phyloP scores from a whole-genome alignment of 257 asterid species.

The Solanum gracilifrons region DNA sequence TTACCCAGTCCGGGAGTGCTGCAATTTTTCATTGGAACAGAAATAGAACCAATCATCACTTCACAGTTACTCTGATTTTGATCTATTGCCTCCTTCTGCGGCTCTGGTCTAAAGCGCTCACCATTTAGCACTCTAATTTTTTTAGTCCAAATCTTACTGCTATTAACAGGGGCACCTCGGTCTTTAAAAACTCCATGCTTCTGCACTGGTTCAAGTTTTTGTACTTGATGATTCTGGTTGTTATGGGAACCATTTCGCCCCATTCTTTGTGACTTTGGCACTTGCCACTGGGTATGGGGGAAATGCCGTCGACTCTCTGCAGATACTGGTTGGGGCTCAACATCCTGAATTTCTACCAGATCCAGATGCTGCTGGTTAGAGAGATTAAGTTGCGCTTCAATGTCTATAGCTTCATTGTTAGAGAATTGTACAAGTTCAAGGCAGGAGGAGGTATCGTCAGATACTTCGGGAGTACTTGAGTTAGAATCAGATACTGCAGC shows the following conservation, averaged over 20 bases:
- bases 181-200: constrained; percentile 44
- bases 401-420: constrained; percentile 26
- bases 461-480: constrained; percentile 24
- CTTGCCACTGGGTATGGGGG: constrained; percentile 36
- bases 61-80: constrained; percentile 36
- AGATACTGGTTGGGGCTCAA: constrained; percentile 22
- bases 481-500: constrained; percentile 22
- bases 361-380: constrained; percentile 24
- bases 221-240: constrained; percentile 32
- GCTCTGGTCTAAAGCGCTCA: constrained; percentile 19
- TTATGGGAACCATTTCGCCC: constrained; percentile 36
- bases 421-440: constrained; percentile 26
- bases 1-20: constrained; percentile 15
- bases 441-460: constrained; percentile 15
- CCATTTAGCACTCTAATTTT: constrained; percentile 38
- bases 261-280: constrained; percentile 39
- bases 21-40: constrained; percentile 36
- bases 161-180: constrained; percentile 18
- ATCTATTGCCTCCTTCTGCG: constrained; percentile 18
- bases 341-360: constrained; percentile 24
- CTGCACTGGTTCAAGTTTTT: constrained; percentile 36
- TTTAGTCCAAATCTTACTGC: constrained; percentile 68
- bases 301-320: constrained; percentile 19
- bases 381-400: constrained; percentile 27
- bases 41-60: constrained; percentile 75